Base-by-base conservation (phyloP, 2,329 filamentous ascomycete species). In the Cordyceps militaris region DNA sequence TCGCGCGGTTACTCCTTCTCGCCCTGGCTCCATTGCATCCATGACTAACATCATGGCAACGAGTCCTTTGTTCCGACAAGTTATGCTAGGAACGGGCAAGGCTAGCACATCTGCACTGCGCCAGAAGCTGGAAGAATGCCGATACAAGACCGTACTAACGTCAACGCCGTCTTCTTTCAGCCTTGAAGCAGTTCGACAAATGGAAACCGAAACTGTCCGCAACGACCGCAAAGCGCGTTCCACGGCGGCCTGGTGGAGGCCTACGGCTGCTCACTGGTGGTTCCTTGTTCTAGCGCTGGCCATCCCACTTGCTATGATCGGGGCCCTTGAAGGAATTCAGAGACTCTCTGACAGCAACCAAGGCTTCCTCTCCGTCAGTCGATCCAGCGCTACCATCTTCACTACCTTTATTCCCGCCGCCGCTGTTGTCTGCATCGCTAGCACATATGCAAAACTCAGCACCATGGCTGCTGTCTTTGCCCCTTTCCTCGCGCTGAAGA, bases 391-490 rank as follows among this genome's bases (percentile, higher is more conserved):
- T 1, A 61, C 65, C 3, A 62, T 66, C 14, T 64, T 69, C 28
- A 66, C 64, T 16, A 69, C 68, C 13, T 70, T 69, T 24, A 55
- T 70, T 10, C 68, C 65, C 1, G 64, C 49, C 21, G 19, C 40
- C 24, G 40, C 36, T 23, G n/a, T 46, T 16, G 26, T 52, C 3
- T 24, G 24, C 60, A 30, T 66, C 1, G 59, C 61, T 1, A 63
- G 64, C 32, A 64, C 64, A 62, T 65, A 65, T 40, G 60, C 64
- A 5, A 61, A 58, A 10, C 53, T 66, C 9, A 63, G 61, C 51
- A 56, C 61, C 2, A 63, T 61, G 53, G 59, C 62, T 6, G 64
- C 65, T 19, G 49, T 64, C 9, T 66, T 66, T 51, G 63, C 64
- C 3, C 63, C 65, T 1, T 65, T 62, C n/a, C 60, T 61, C 14